phyloP scores from a whole-genome alignment of 2,329 filamentous ascomycete genomes.

The Botrytis hyacinthi region DNA sequence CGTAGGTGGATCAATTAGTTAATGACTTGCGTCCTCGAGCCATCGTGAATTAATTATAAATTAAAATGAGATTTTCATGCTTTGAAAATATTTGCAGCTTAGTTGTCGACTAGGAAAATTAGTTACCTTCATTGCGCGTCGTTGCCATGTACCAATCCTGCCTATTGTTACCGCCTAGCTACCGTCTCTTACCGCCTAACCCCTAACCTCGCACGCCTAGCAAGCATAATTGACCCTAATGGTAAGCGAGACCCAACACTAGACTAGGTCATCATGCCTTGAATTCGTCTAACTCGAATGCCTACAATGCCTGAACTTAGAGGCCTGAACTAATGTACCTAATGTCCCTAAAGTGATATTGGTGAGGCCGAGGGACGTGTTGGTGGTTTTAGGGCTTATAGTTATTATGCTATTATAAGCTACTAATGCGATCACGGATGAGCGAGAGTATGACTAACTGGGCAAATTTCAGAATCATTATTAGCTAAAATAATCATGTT shows the following conservation, averaged over 20 bases:
- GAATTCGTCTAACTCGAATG: neutral
- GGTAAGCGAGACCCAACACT: neutral
- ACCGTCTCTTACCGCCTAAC: neutral
- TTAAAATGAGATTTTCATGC: slow-evolving; percentile 14
- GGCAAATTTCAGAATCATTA: neutral
- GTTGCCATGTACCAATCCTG: neutral
- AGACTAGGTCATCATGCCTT: neutral
- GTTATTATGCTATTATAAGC: slow-evolving; percentile 1
- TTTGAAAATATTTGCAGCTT: neutral
- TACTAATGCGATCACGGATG: neutral
- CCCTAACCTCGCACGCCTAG: neutral
- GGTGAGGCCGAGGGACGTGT: neutral
- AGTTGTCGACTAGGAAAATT: neutral
- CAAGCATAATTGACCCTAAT: slow-evolving; percentile 1
- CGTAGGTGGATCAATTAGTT: neutral
- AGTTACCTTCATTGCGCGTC: neutral
- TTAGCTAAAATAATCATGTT: neutral
- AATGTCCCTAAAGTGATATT: neutral
- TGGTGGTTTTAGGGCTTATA: slow-evolving; percentile 4
- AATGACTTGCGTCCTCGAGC: neutral
- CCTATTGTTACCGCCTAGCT: slow-evolving; percentile 5
- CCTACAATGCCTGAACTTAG: neutral
- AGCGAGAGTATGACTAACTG: neutral
- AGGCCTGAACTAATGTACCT: neutral
- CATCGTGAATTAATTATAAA: neutral